These are phyloP conservation scores for Rhizomucor pusillus DNA, from an alignment of 371 early-diverging fungal species.

Conservation along the genomic window DNA sequence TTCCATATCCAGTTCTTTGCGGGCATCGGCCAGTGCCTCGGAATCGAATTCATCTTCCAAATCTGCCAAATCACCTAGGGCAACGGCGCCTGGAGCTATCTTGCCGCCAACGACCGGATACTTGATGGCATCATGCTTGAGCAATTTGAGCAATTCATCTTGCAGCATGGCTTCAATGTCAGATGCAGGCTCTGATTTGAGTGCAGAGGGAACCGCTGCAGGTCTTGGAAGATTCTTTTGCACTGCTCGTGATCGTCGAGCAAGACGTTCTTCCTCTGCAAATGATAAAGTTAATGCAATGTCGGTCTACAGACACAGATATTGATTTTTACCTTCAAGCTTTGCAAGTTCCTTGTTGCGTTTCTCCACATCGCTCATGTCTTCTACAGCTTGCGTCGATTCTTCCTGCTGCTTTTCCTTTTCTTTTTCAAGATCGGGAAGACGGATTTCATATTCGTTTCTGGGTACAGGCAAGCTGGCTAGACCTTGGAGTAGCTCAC, in stretches of 20 bases:
- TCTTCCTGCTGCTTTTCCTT: slow-evolving; percentile 29
- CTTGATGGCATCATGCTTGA: slow-evolving; percentile 67
- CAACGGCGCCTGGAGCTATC: slow-evolving; percentile 46
- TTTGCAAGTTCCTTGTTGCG: slow-evolving; percentile 43
- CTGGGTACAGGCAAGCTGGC: slow-evolving; percentile 83
- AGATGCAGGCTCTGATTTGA: slow-evolving; percentile 17
- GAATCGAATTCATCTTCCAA: slow-evolving; percentile 56
- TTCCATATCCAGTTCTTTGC: slow-evolving; percentile 43
- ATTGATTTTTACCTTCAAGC: slow-evolving; percentile 19
- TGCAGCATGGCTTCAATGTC: slow-evolving; percentile 50
- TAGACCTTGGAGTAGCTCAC: slow-evolving; percentile 54
- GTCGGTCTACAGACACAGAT: not conserved
- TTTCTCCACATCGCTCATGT: slow-evolving; percentile 68
- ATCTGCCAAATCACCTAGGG: slow-evolving; percentile 28
- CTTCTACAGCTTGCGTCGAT: slow-evolving; percentile 35
- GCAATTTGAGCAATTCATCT: slow-evolving; percentile 59
- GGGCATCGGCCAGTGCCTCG: slow-evolving; percentile 33
- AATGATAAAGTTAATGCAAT: not conserved
- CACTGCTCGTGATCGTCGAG: slow-evolving; percentile 71
- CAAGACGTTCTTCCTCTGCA: slow-evolving; percentile 46
- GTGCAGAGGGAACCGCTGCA: slow-evolving; percentile 23
- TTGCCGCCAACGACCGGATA: slow-evolving; percentile 67
- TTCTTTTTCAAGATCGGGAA: slow-evolving; percentile 68
- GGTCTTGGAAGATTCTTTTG: slow-evolving; percentile 84
- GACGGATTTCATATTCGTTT: slow-evolving; percentile 90